These are phyloP conservation scores for Aspergillus pseudotamarii DNA, from an alignment of 2,329 filamentous ascomycete genomes.

Conservation along the genomic window DNA sequence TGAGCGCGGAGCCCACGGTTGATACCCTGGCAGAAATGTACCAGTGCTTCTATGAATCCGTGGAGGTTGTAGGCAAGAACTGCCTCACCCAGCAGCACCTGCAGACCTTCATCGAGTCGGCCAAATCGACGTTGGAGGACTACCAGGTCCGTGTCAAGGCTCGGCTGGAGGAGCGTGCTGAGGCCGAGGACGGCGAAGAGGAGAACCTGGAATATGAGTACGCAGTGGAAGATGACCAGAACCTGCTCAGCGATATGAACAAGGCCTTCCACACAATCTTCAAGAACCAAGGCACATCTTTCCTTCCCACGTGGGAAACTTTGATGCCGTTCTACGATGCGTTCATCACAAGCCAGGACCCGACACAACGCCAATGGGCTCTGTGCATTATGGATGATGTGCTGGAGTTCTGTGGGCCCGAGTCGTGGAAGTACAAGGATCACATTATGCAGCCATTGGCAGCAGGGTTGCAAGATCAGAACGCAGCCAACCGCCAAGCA, in stretches of 20 bases:
- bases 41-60: slow-evolving; percentile 98
- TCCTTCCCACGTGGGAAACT: slow-evolving; percentile 85
- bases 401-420: slow-evolving; percentile 89
- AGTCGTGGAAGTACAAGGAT: slow-evolving; percentile 82
- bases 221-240: slow-evolving; percentile 96
- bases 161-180: slow-evolving; percentile 80
- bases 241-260: slow-evolving; percentile 97
- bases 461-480: slow-evolving; percentile 80
- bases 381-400: slow-evolving; percentile 98
- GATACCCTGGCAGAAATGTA: slow-evolving; percentile 99
- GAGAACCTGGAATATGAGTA: slow-evolving; percentile 83
- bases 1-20: slow-evolving; percentile 90
- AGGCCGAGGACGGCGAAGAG: slow-evolving; percentile 87
- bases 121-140: slow-evolving; percentile 83
- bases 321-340: slow-evolving; percentile 82
- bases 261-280: slow-evolving; percentile 99
- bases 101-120: slow-evolving; percentile 82
- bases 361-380: slow-evolving; percentile 97
- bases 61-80: slow-evolving; percentile 88
- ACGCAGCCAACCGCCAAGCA: slow-evolving; percentile 91
- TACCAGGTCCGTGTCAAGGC: slow-evolving; percentile 85
- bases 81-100: slow-evolving; percentile 79
- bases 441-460: slow-evolving; percentile 87
- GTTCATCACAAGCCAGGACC: slow-evolving; percentile 78
- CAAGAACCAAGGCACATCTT: slow-evolving; percentile 86